Conservation (phyloP, 2,329 filamentous ascomycete genomes). For the Aschersonia sp. region DNA sequence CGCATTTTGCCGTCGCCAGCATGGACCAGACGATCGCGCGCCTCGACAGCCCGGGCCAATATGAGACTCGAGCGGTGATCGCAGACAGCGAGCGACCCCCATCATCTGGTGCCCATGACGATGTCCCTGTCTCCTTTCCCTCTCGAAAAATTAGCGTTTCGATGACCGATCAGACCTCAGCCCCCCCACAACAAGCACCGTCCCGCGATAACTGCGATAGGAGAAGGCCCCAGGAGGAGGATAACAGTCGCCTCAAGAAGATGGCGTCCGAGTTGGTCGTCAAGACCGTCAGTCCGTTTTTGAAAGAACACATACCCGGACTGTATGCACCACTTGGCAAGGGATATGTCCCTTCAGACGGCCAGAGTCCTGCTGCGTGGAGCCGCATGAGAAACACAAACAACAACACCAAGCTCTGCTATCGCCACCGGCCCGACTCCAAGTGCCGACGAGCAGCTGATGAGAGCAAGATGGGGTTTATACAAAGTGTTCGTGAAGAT, state of each 20-base stretch:
- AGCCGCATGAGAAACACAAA: constrained; percentile 35
- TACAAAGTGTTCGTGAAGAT: constrained; percentile 59
- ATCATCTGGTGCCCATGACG: background rate
- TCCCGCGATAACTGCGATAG: constrained; percentile 34
- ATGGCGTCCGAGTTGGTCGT: constrained; percentile 54
- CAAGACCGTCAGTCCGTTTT: constrained; percentile 73
- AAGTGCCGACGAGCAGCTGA: constrained; percentile 89
- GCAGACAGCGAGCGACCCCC: background rate
- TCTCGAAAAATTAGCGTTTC: background rate
- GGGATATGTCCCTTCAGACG: constrained; percentile 19
- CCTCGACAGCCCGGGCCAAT: constrained; percentile 1
- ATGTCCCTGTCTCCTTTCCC: background rate
- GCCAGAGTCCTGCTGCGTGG: constrained; percentile 1
- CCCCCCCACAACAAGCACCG: constrained; percentile 9
- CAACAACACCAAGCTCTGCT: constrained; percentile 83
- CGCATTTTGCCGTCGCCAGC: background rate
- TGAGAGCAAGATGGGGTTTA: constrained; percentile 88
- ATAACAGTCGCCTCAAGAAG: constrained; percentile 34
- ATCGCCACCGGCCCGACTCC: constrained; percentile 83
- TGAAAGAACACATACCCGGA: constrained; percentile 78
- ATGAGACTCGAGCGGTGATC: constrained; percentile 1
- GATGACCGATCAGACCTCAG: constrained; percentile 2
- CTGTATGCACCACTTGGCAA: constrained; percentile 72
- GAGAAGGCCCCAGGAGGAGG: constrained; percentile 32
- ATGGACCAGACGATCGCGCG: constrained; percentile 2